Base-by-base conservation (phyloP, 1,139 yeast genomes). In the Debaryomyces nepalensis region DNA sequence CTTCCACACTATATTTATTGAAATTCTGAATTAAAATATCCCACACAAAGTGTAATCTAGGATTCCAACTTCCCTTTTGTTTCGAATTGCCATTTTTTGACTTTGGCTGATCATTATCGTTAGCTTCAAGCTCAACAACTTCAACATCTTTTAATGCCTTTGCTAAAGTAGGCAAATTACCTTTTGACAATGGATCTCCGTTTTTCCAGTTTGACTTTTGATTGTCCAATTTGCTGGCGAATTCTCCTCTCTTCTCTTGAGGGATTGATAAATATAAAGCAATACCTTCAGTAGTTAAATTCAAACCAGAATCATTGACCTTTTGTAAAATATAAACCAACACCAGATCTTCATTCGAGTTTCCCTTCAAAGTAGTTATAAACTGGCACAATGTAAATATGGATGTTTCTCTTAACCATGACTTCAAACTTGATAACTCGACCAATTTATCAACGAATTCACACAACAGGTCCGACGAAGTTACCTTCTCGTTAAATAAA, bases 391-490 rank as follows among this genome's bases (percentile, higher is more conserved):
- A 68, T 1, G 95, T 84, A 57, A 75, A 87, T 50, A 87, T 72
- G 33, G 90, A 76, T 4, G 95, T 81, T 63, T 91, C 97, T 46
- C 96, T 71, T 35, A 91, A 76, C 98, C 98, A 91, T 2, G 89
- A 77, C 61, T 91, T 91, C 23, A 68, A 54, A 20, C 70, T 61
- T 0, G 95, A 78, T 45, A 91, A 68, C 18, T 76, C 79, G n/a
- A 87, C 61, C 30, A 87, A 57, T 26, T 69, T 61, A 5, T 70
- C 66, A 20, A 77, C 66, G 47, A 81, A 77, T 49, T 51, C 45
- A 20, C 57, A 53, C 46, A 71, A 54, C 48, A 65, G 70, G 1
- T 64, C 68, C 1, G 55, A 52, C 30, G 53, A 26, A 35, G 61
- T 41, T 35, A 63, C 49, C 4, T 59, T 46, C 8, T 61, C 44